Conservation (phyloP, 2,329 filamentous ascomycete species). For the Fusarium circinatum region DNA sequence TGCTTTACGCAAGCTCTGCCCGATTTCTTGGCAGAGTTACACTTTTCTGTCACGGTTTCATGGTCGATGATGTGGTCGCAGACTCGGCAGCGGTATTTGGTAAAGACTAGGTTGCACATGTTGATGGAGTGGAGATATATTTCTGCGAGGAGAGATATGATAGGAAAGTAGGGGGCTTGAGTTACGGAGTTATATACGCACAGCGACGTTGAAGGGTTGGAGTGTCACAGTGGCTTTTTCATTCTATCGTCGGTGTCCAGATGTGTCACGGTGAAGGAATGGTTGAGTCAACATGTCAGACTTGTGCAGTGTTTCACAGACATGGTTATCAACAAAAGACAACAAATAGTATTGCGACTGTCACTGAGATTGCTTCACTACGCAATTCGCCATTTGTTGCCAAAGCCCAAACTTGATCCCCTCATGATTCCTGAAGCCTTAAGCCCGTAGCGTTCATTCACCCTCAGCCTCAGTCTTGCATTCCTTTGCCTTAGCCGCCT, state of each 20-base stretch:
- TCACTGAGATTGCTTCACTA: not conserved
- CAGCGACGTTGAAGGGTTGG: not conserved
- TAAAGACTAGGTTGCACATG: slow-evolving; percentile 5
- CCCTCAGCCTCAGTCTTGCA: not conserved
- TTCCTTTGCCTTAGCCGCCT: not conserved
- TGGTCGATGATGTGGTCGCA: not conserved
- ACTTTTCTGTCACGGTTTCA: not conserved
- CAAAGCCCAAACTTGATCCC: fast-evolving
- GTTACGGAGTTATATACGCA: not conserved
- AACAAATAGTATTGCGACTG: not conserved
- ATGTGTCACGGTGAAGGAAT: not conserved
- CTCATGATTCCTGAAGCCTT: not conserved
- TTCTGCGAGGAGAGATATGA: not conserved
- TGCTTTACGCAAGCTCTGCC: not conserved
- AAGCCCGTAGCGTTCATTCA: fast-evolving
- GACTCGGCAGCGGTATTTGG: not conserved
- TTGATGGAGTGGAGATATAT: not conserved
- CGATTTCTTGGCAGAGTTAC: not conserved
- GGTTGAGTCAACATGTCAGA: not conserved
- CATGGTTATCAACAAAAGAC: not conserved
- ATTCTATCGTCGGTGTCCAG: not conserved
- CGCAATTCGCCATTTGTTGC: fast-evolving
- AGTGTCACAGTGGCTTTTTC: not conserved
- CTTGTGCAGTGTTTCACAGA: not conserved
- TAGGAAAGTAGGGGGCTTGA: not conserved